phyloP scores from a whole-genome alignment of 2,329 filamentous ascomycete species.

The Claviceps paspali region DNA sequence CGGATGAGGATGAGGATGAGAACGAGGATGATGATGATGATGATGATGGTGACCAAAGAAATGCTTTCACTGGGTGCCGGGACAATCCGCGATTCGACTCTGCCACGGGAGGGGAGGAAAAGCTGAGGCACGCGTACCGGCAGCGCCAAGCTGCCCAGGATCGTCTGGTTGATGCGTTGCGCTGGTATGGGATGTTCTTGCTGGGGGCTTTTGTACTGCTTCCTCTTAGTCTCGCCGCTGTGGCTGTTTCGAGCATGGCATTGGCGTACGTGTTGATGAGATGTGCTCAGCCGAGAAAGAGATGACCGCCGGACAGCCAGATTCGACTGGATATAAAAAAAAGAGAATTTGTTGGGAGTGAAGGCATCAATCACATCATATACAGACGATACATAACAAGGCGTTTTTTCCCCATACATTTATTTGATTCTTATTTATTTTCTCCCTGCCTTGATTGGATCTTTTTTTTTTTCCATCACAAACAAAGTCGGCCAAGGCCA shows the following conservation, averaged over 20 bases:
- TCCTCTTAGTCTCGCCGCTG: constrained; percentile 24
- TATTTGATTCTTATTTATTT: too few relatives aligned
- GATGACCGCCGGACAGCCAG: background rate
- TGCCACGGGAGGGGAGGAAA: constrained; percentile 11
- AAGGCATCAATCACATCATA: too few relatives aligned
- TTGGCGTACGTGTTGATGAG: constrained; percentile 26
- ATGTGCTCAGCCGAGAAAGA: constrained; percentile 8
- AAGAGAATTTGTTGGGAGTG: too few relatives aligned
- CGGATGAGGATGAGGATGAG: too few relatives aligned
- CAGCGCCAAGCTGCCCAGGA: constrained; percentile 21
- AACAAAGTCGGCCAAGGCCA: too few relatives aligned
- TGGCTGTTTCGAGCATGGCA: constrained; percentile 20
- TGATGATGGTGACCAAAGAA: constrained; percentile 10
- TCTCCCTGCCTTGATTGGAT: too few relatives aligned
- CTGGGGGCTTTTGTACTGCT: constrained; percentile 32
- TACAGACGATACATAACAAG: too few relatives aligned
- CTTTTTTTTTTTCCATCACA: too few relatives aligned
- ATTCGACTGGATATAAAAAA: too few relatives aligned
- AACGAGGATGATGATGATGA: constrained; percentile 14
- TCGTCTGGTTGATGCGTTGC: constrained; percentile 25
- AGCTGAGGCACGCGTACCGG: constrained; percentile 14
- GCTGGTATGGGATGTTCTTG: constrained; percentile 25
- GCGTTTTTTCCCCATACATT: too few relatives aligned
- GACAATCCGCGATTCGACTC: constrained; percentile 10
- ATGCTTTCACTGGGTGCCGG: too few relatives aligned